Percentiles rank a stretch among this genome's conserved stretches.
These are phyloP conservation scores for Elaeis guineensis DNA, from an alignment of 176 grass and related monocot species.

Conservation along the genomic window DNA sequence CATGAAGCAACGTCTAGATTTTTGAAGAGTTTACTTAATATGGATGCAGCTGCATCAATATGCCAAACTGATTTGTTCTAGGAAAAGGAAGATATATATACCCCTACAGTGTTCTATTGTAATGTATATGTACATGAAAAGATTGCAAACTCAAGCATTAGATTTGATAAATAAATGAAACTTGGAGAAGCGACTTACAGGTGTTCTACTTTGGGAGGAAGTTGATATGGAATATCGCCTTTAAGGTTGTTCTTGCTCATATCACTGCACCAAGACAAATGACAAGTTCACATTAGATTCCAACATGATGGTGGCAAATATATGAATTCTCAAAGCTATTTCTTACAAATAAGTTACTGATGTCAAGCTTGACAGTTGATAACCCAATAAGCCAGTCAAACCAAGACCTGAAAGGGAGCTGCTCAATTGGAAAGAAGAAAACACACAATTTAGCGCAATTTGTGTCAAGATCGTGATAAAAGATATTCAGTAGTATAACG, in stretches of 20 bases:
- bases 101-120: no score
- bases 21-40: no score
- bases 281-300: slow-evolving; percentile 53
- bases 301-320: slow-evolving; percentile 27
- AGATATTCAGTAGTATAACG: background rate
- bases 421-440: slow-evolving; percentile 25
- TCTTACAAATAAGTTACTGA: slow-evolving; percentile 97
- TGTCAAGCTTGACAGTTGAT: slow-evolving; percentile 73
- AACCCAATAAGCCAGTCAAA: slow-evolving; percentile 62
- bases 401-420: slow-evolving; percentile 69
- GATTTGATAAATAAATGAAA: no score
- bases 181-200: slow-evolving; percentile 42
- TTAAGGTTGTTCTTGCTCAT: slow-evolving; percentile 88
- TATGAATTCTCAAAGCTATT: slow-evolving; percentile 23
- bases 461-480: background rate
- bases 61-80: slow-evolving; percentile 10
- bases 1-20: no score
- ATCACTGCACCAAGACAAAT: slow-evolving; percentile 84
- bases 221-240: slow-evolving; percentile 77
- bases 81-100: background rate
- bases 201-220: slow-evolving; percentile 72
- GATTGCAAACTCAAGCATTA: no score
- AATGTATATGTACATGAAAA: no score
- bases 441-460: slow-evolving; percentile 12
- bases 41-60: background rate